Conservation (phyloP, 257 asterid species). For the Jacaranda copaia region DNA sequence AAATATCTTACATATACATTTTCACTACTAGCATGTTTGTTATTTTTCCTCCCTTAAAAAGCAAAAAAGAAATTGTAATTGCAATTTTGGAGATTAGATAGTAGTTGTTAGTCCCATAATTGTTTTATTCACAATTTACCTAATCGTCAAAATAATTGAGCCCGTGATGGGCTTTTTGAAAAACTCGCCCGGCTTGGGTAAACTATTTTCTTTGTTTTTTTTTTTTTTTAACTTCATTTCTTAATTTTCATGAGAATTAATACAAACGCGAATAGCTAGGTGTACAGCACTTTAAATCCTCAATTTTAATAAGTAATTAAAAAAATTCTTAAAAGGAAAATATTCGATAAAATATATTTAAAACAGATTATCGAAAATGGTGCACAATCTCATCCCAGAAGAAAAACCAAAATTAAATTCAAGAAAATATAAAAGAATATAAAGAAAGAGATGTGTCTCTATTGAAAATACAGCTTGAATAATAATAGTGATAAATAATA, state of each 20-base stretch:
- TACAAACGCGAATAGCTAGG: neutral
- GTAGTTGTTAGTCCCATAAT: constrained; percentile 9
- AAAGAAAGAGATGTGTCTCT: too few species aligned
- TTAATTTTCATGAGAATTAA: neutral
- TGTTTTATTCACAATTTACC: constrained; percentile 18
- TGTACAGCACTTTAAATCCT: too few species aligned
- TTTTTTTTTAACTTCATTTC: neutral
- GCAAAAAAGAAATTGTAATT: neutral
- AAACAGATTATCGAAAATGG: too few species aligned
- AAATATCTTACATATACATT: constrained; percentile 8
- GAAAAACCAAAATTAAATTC: too few species aligned
- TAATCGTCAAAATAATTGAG: constrained; percentile 29
- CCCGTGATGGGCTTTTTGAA: constrained; percentile 10
- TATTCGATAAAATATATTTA: too few species aligned
- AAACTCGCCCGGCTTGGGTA: constrained; percentile 32
- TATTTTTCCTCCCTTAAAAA: neutral
- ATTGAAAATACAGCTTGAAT: too few species aligned
- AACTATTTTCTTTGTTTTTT: constrained; percentile 24
- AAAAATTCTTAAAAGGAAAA: too few species aligned
- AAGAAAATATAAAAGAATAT: too few species aligned
- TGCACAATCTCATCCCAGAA: too few species aligned
- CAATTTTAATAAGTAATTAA: too few species aligned
- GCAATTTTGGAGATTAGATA: constrained; percentile 29
- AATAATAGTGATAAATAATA: too few species aligned
- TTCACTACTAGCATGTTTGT: neutral